Percentiles rank a stretch among this genome's conserved stretches.
Evolutionary conservation across 2,329 filamentous ascomycete species (phyloP).

Genomic region (Talaromyces verruculosus): DNA sequence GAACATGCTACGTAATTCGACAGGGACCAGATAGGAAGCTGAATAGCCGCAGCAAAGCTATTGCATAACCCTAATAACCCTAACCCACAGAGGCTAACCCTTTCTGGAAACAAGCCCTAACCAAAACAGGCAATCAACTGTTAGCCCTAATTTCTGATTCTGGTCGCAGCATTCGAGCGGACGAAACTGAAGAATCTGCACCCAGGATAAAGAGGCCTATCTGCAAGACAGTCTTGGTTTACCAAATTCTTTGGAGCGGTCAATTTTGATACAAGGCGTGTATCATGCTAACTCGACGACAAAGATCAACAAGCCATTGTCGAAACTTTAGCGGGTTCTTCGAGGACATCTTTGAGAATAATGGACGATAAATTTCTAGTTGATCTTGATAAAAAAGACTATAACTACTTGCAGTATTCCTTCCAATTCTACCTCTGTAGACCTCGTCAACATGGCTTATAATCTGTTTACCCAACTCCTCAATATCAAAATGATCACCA

Average conservation of each 20-base stretch:
- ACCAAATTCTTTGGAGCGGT: no score
- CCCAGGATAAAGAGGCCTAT: background rate
- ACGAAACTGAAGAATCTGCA: background rate
- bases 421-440: no score
- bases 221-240: accelerated
- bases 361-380: background rate
- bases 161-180: background rate
- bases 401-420: background rate
- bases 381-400: background rate
- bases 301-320: background rate
- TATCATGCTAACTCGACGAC: background rate
- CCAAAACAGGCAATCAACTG: background rate
- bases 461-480: background rate
- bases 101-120: background rate
- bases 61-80: background rate
- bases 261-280: background rate
- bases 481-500: background rate
- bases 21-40: background rate
- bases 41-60: background rate
- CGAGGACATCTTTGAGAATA: background rate
- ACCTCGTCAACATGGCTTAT: background rate
- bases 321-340: background rate
- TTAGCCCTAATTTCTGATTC: background rate
- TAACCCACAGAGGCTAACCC: background rate
- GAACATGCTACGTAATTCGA: background rate